Percentiles rank a stretch among this genome's conserved stretches.
These are phyloP conservation scores for Pulveroboletus sp. DNA, from an alignment of 768 basidiomycete species.

Conservation along the genomic window DNA sequence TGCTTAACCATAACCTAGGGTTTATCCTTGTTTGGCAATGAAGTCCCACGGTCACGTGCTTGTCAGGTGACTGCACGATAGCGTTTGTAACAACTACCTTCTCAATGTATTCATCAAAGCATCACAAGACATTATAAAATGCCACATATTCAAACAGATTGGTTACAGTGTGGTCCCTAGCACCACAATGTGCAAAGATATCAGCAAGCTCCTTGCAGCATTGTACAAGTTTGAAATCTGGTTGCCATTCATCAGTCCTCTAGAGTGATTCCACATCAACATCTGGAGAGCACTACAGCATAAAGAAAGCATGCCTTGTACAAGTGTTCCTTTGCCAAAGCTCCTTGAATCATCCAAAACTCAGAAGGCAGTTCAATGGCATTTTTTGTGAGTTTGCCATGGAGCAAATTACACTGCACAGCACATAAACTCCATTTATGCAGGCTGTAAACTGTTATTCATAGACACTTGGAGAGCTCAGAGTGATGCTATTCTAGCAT, in stretches of 20 bases:
- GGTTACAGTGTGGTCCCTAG: not conserved
- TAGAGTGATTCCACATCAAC: not conserved
- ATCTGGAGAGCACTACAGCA: not conserved
- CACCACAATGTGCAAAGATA: not conserved
- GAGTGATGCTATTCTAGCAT: not conserved
- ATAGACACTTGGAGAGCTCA: not conserved
- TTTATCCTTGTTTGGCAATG: no score
- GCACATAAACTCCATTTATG: not conserved
- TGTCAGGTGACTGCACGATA: no score
- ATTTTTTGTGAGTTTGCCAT: not conserved
- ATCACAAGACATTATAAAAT: not conserved
- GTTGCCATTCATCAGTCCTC: not conserved
- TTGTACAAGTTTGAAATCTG: not conserved
- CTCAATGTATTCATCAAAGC: not conserved
- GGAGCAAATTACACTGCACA: not conserved
- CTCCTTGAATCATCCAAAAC: not conserved
- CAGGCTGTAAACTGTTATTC: not conserved
- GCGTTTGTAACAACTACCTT: no score
- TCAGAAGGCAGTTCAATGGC: not conserved
- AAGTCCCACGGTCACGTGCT: no score
- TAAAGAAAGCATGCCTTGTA: no score
- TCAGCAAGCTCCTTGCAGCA: not conserved
- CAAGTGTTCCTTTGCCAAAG: not conserved
- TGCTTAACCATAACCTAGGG: no score
- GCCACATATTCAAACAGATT: not conserved